phyloP scores from a whole-genome alignment of 2,329 filamentous ascomycete genomes.

The Pseudogymnoascus sp. region DNA sequence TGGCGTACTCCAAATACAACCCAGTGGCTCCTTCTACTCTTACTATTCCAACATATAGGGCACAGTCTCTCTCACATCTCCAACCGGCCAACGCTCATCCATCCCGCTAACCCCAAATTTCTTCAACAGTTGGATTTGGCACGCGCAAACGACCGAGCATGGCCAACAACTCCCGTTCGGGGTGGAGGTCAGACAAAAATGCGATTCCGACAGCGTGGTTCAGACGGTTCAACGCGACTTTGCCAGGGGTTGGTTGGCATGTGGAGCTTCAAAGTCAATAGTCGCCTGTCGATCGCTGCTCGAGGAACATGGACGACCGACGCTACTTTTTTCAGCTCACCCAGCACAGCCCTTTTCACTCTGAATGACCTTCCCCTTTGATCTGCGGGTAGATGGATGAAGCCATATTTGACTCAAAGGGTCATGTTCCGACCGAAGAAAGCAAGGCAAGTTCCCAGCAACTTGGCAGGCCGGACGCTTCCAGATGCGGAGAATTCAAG shows the following conservation, averaged over 20 bases:
- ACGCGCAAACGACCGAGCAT: background rate
- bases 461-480: background rate
- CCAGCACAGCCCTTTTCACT: background rate
- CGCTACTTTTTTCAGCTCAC: background rate
- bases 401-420: background rate
- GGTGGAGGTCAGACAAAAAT: background rate
- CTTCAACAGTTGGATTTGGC: background rate
- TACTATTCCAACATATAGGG: background rate
- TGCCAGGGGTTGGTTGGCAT: constrained; percentile 4
- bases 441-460: background rate
- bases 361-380: background rate
- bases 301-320: background rate
- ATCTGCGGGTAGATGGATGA: background rate
- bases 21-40: background rate
- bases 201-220: background rate
- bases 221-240: background rate
- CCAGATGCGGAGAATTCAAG: background rate
- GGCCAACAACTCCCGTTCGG: background rate
- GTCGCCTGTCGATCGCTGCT: background rate
- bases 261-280: constrained; percentile 2
- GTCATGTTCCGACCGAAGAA: background rate
- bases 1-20: background rate
- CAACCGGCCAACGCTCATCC: background rate
- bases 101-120: background rate
- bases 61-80: background rate